phyloP scores from a whole-genome alignment of 2,329 filamentous ascomycete species.

The Exophiala viscosa region DNA sequence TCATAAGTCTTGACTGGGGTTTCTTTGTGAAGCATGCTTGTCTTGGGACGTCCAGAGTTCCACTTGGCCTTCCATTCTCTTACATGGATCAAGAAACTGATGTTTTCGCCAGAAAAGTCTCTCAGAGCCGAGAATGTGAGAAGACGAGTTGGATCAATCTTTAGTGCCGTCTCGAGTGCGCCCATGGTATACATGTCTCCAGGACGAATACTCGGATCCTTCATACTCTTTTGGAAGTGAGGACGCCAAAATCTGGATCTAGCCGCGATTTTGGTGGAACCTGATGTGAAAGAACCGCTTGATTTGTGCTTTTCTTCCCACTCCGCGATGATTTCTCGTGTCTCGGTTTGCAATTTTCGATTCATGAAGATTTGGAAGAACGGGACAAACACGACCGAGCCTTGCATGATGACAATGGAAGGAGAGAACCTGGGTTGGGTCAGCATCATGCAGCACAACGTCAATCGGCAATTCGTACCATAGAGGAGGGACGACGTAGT shows the following conservation, averaged over 20 bases:
- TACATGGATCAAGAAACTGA: slow-evolving; percentile 61
- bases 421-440: slow-evolving; percentile 45
- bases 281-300: slow-evolving; percentile 31
- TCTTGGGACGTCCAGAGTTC: slow-evolving; percentile 14
- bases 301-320: slow-evolving; percentile 38
- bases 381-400: slow-evolving; percentile 62
- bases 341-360: slow-evolving; percentile 34
- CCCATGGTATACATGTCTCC: slow-evolving; percentile 55
- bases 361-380: slow-evolving; percentile 53
- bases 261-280: slow-evolving; percentile 29
- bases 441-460: slow-evolving; percentile 5
- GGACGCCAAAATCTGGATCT: slow-evolving; percentile 32
- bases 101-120: slow-evolving; percentile 69
- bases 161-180: slow-evolving; percentile 60
- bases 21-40: slow-evolving; percentile 23
- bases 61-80: slow-evolving; percentile 52
- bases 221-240: slow-evolving; percentile 37
- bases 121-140: slow-evolving; percentile 62
- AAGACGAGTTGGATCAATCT: slow-evolving; percentile 55
- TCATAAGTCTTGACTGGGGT: slow-evolving; percentile 25
- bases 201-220: slow-evolving; percentile 35
- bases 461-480: slow-evolving; percentile 44
- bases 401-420: slow-evolving; percentile 61
- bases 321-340: slow-evolving; percentile 36
- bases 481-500: slow-evolving; percentile 57